Base-by-base conservation (phyloP, 805 yeast species). In the Zygotorulaspora sp. region DNA sequence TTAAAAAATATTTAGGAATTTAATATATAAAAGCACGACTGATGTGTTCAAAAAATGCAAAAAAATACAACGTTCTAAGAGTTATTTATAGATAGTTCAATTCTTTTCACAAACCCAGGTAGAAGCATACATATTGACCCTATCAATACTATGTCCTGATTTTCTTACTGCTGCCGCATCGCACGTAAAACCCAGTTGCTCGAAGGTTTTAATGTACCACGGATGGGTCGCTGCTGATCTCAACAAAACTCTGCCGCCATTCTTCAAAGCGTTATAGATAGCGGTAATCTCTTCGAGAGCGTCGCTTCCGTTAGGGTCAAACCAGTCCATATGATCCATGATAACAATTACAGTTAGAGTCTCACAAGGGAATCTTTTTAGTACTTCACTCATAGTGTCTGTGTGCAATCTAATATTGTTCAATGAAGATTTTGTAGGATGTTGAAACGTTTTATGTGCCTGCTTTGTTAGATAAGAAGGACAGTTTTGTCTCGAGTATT, bases 311-410 rank as follows among this genome's bases (percentile, higher is more conserved):
- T 67, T 57, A 24, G 84, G 80, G 49, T 80, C 79, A 55, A 84
- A 84, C 95, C 95, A 84, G 62, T 85, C 95, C 92, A 85, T 83
- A 60, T 84, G 95, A 61, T 84, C 95, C 95, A 84, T 84, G 37
- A 84, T 81, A 28, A 84, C 75, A 21, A 90, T 90, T 49, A 80
- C 78, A 4, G 89, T 78, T 30, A 84, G 70, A 8, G 87, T 74
- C 39, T 74, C 71, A 33, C 71, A 66, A 17, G 78, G 67, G 36
- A 84, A 66, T 45, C 92, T 71, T 28, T 75, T 78, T 45, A 82
- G 75, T 2, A 85, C 92, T 52, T 83, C 88, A 53, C 76, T 80
- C 52, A 84, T 68, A 41, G 79, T 78, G 58, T 85, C 94, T 1
- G 94, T 84, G 62, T 84, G 94, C 31, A 84, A 63, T 55, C 92